Evolutionary conservation across 208 protist species (phyloP).

Genomic region (Trypanosoma conorhini): DNA sequence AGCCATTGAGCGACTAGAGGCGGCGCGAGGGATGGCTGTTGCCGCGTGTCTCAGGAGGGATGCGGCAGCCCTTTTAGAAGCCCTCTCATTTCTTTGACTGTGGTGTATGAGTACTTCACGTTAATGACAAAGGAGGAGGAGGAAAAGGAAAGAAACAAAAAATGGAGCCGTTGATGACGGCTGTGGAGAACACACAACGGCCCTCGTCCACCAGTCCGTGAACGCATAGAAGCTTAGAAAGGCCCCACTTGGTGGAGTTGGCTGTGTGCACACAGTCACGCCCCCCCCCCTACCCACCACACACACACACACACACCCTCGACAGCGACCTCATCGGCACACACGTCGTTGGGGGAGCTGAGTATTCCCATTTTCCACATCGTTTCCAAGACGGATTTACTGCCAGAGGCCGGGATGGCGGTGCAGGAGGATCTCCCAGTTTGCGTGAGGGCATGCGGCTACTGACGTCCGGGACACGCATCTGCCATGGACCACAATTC

Average conservation of each 20-base stretch:
- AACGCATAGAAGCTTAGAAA: background rate
- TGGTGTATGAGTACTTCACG: background rate
- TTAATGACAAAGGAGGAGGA: background rate
- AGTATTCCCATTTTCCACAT: too few species aligned
- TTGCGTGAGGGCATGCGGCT: too few species aligned
- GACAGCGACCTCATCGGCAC: too few species aligned
- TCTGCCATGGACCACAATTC: too few species aligned
- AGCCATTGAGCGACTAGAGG: constrained; percentile 43
- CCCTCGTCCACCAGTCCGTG: background rate
- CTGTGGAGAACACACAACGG: background rate
- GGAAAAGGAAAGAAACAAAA: background rate
- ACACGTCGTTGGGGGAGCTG: too few species aligned
- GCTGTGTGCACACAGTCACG: background rate
- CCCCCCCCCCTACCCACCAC: too few species aligned
- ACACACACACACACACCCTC: too few species aligned
- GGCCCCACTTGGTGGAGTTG: background rate
- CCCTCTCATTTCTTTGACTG: constrained; percentile 31
- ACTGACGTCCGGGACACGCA: too few species aligned
- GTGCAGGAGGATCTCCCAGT: too few species aligned
- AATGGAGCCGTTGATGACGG: background rate
- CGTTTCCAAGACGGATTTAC: too few species aligned
- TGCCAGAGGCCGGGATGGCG: too few species aligned
- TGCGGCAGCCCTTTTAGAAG: constrained; percentile 38
- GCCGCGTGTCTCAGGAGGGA: constrained; percentile 58
- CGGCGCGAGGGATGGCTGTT: constrained; percentile 36